Conservation (phyloP, 371 early-diverging fungal genomes). For the Batrachochytrium dendrobatidis region DNA sequence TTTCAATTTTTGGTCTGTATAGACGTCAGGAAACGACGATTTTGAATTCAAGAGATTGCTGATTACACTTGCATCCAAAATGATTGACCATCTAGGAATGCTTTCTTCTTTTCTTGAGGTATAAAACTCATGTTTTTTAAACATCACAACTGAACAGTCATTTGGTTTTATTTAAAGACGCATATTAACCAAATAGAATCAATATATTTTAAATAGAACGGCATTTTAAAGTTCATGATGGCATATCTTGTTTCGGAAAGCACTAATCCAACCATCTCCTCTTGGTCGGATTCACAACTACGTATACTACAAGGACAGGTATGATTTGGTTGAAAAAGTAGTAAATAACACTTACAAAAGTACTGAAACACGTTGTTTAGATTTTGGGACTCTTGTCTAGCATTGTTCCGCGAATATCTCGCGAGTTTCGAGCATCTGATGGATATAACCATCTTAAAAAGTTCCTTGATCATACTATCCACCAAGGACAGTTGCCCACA, state of each 20-base stretch:
- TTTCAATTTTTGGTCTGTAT: not conserved
- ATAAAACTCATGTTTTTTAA: not conserved
- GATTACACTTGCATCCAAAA: constrained; percentile 7
- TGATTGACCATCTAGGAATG: constrained; percentile 5
- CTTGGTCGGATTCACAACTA: constrained; percentile 23
- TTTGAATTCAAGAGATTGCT: constrained; percentile 25
- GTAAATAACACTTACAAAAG: constrained; percentile 3
- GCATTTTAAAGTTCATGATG: constrained; percentile 20
- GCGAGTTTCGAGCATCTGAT: not conserved
- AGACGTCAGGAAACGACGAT: constrained; percentile 17
- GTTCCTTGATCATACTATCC: not conserved
- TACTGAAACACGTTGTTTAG: constrained; percentile 15
- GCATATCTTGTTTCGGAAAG: constrained; percentile 14
- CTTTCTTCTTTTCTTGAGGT: constrained; percentile 15
- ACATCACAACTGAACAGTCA: not conserved
- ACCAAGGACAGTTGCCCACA: not conserved
- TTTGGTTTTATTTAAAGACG: too few species aligned
- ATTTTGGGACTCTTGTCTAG: constrained; percentile 14
- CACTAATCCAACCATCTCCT: constrained; percentile 6
- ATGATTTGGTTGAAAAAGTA: not conserved
- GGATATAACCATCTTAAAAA: not conserved
- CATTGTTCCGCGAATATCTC: not conserved
- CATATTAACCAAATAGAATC: not conserved
- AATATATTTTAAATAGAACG: constrained; percentile 9
- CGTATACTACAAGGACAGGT: constrained; percentile 26